phyloP scores from a whole-genome alignment of 1,139 yeast genomes.

The Sugiyamaella sp. region DNA sequence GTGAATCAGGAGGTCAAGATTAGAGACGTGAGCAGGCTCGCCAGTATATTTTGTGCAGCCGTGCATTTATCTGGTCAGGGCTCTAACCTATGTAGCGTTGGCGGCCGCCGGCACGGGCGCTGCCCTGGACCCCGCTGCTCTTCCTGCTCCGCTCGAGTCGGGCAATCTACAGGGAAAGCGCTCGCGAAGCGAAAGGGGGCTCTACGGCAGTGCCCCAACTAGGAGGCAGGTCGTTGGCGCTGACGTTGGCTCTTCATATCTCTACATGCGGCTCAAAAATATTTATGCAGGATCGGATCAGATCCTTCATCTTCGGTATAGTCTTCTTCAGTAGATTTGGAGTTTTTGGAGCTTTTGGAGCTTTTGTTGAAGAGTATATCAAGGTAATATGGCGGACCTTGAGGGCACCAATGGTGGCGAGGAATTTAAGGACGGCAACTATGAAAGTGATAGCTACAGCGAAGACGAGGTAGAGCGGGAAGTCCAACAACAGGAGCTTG shows the following conservation, averaged over 20 bases:
- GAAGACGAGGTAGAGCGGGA: background rate
- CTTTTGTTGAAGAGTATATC: background rate
- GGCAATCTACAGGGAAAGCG: background rate
- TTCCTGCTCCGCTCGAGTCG: no score
- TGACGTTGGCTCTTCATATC: no score
- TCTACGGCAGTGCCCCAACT: no score
- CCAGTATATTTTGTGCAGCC: background rate
- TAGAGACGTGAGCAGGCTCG: background rate
- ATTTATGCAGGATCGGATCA: constrained; percentile 12
- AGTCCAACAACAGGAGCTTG: constrained; percentile 2
- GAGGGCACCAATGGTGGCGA: background rate
- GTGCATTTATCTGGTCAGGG: background rate
- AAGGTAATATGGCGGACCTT: background rate
- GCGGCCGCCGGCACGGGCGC: no score
- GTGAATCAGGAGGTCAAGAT: background rate
- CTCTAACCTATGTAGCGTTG: no score
- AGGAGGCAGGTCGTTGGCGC: no score
- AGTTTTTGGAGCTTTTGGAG: no score
- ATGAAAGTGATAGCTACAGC: background rate
- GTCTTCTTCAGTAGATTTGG: background rate
- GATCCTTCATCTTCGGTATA: background rate
- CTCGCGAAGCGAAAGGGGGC: no score
- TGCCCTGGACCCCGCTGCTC: no score
- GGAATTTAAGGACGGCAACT: background rate
- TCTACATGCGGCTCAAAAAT: constrained; percentile 8